These are phyloP conservation scores for Rhodotorula sp. DNA, from an alignment of 1,284 basidiomycete species.

Conservation along the genomic window DNA sequence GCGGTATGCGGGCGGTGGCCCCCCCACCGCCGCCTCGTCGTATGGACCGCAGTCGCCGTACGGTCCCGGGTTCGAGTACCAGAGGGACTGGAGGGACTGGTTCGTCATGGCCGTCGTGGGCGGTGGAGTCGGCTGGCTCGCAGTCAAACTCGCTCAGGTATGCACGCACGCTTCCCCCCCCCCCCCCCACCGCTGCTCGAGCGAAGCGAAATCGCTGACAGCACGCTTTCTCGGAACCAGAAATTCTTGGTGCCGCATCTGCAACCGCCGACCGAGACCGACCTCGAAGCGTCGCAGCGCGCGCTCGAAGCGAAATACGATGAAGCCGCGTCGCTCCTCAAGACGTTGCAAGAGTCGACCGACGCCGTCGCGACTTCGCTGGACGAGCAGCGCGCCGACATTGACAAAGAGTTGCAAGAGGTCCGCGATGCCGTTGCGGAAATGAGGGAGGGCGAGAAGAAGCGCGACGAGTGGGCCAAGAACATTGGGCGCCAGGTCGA, in stretches of 20 bases:
- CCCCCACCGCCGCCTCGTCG: too few relatives aligned
- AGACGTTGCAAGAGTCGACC: slow-evolving; percentile 53
- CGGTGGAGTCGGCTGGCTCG: slow-evolving; percentile 82
- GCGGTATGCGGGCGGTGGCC: too few relatives aligned
- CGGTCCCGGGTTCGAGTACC: slow-evolving; percentile 50
- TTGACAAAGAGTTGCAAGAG: slow-evolving; percentile 77
- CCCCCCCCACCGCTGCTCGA: background rate
- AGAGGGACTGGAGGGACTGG: slow-evolving; percentile 87
- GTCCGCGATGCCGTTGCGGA: slow-evolving; percentile 76
- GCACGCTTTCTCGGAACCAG: slow-evolving; percentile 51
- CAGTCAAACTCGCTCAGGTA: slow-evolving; percentile 80
- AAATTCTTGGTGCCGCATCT: slow-evolving; percentile 93
- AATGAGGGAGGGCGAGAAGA: slow-evolving; percentile 72
- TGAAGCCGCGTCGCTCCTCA: slow-evolving; percentile 71
- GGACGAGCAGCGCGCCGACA: slow-evolving; percentile 66
- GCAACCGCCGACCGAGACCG: slow-evolving; percentile 79
- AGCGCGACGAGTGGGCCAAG: slow-evolving; percentile 73
- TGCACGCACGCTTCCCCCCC: slow-evolving; percentile 46
- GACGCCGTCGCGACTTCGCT: slow-evolving; percentile 78
- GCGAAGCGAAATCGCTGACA: background rate
- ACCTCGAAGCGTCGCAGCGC: slow-evolving; percentile 85
- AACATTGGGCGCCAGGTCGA: slow-evolving; percentile 86
- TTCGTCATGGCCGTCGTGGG: slow-evolving; percentile 95
- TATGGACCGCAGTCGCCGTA: background rate
- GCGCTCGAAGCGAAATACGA: slow-evolving; percentile 89